phyloP scores from a whole-genome alignment of 208 protist genomes.

The Leishmania guyanensis region DNA sequence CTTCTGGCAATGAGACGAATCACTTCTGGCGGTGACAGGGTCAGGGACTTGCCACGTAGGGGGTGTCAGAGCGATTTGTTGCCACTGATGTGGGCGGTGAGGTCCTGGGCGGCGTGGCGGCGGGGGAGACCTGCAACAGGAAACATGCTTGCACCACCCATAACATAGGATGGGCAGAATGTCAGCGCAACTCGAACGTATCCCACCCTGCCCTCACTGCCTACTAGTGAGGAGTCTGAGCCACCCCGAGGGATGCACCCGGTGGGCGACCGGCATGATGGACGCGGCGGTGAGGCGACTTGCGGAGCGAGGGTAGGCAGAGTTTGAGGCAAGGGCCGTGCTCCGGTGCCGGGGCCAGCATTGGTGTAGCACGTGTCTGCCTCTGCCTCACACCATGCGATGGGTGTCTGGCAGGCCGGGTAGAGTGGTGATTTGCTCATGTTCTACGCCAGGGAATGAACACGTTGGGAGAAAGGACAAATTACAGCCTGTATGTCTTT shows the following conservation, averaged over 20 bases:
- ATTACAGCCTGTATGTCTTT: not conserved
- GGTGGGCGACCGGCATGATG: not conserved
- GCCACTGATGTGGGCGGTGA: not conserved
- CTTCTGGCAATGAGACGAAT: not conserved
- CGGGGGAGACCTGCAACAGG: not conserved
- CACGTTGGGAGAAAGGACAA: not conserved
- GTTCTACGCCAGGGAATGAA: not conserved
- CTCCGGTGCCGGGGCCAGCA: not conserved
- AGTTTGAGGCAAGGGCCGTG: not conserved
- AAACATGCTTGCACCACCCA: not conserved
- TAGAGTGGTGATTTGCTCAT: not conserved
- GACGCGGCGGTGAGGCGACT: not conserved
- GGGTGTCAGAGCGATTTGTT: not conserved
- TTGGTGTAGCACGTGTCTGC: not conserved
- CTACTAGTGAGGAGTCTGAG: too few species aligned
- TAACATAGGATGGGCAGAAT: not conserved
- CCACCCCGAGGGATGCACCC: not conserved
- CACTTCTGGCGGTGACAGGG: not conserved
- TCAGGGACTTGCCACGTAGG: not conserved
- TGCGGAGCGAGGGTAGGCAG: not conserved
- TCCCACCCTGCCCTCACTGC: not conserved
- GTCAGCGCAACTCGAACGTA: not conserved
- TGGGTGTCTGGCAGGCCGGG: not conserved
- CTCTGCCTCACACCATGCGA: not conserved
- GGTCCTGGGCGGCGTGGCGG: not conserved